These are phyloP conservation scores for Dictyostelium purpureum DNA, from an alignment of 78 protist species.

Conservation along the genomic window DNA sequence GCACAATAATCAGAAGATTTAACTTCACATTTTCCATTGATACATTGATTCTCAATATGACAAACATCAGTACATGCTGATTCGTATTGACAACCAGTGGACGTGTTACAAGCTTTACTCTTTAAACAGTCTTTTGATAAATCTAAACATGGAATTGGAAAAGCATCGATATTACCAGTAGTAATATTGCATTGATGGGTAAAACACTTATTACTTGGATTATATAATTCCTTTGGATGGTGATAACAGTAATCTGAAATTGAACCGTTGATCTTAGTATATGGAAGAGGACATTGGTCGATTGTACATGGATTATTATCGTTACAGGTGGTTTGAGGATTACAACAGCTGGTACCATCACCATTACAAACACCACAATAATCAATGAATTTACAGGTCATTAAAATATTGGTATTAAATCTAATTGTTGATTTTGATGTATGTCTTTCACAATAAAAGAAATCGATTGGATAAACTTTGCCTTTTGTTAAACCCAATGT, in stretches of 20 bases:
- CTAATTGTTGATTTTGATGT: slow-evolving; percentile 20
- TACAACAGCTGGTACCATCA: slow-evolving; percentile 54
- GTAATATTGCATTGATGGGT: not conserved
- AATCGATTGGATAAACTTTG: slow-evolving; percentile 24
- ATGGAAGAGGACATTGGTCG: slow-evolving; percentile 6
- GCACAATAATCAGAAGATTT: too few species aligned
- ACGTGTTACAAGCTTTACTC: too few species aligned
- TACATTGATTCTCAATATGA: too few species aligned
- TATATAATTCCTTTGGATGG: not conserved
- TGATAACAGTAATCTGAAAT: not conserved
- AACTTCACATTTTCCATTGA: too few species aligned
- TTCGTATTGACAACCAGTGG: too few species aligned
- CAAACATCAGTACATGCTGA: too few species aligned
- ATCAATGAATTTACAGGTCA: not conserved
- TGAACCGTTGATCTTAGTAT: not conserved
- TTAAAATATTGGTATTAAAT: slow-evolving; percentile 2
- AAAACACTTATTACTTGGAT: not conserved
- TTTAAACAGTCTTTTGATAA: too few species aligned
- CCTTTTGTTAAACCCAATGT: slow-evolving; percentile 25
- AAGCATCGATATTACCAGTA: too few species aligned
- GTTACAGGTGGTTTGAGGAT: not conserved
- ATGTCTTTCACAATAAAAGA: slow-evolving; percentile 70
- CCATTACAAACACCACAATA: slow-evolving; percentile 38
- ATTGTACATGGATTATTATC: slow-evolving; percentile 15
- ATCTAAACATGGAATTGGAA: too few species aligned